Conservation (phyloP, 495 filamentous ascomycete genomes). For the Xylaria intraflava region DNA sequence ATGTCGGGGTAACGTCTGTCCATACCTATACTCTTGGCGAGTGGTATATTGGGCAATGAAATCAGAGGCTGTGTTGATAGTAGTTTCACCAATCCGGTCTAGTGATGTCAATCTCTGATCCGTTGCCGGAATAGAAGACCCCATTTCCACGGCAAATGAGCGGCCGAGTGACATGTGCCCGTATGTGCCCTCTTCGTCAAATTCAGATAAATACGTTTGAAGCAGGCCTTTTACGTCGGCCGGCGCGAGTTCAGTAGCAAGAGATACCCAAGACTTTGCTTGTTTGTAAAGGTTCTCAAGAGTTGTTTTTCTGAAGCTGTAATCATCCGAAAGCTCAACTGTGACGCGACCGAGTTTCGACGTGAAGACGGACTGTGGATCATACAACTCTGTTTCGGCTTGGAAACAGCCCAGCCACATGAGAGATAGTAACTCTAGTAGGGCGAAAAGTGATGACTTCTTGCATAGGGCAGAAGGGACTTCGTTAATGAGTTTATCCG, state of each 20-base stretch:
- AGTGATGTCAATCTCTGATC: slow-evolving; percentile 79
- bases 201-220: slow-evolving; percentile 92
- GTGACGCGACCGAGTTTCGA: slow-evolving; percentile 68
- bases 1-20: slow-evolving; percentile 60
- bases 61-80: slow-evolving; percentile 85
- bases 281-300: slow-evolving; percentile 68
- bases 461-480: slow-evolving; percentile 89
- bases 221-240: slow-evolving; percentile 92
- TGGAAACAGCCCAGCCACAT: slow-evolving; percentile 95
- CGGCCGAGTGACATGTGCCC: slow-evolving; percentile 89
- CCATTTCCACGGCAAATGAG: slow-evolving; percentile 92
- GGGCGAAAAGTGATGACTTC: slow-evolving; percentile 78
- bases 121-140: slow-evolving; percentile 74
- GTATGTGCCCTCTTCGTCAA: slow-evolving; percentile 77
- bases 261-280: slow-evolving; percentile 72
- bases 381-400: slow-evolving; percentile 87
- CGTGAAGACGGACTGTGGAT: slow-evolving; percentile 70
- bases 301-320: slow-evolving; percentile 67
- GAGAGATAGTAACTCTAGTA: slow-evolving; percentile 82
- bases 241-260: slow-evolving; percentile 76
- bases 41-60: slow-evolving; percentile 97
- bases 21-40: slow-evolving; percentile 83
- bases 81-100: slow-evolving; percentile 59
- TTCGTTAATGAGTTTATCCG: slow-evolving; percentile 73
- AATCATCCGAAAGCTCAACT: slow-evolving; percentile 88